Evolutionary conservation across 495 filamentous ascomycete species (phyloP).

Genomic region (Pyronema domesticum): DNA sequence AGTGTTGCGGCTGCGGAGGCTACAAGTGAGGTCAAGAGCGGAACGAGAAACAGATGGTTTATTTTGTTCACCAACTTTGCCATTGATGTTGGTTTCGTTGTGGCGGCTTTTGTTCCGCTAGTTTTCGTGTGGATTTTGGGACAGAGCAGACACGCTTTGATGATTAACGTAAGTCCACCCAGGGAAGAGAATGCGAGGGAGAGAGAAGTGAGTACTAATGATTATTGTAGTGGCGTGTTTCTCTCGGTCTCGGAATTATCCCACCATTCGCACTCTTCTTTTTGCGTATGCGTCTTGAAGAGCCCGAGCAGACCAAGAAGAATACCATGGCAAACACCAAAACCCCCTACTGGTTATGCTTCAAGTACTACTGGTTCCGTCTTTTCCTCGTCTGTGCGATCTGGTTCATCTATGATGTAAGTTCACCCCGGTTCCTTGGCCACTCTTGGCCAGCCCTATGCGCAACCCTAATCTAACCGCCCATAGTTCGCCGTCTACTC

Average conservation of each 20-base stretch:
- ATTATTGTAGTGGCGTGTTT: slow-evolving; percentile 10
- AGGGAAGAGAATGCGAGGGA: too few relatives aligned
- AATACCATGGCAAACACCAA: slow-evolving; percentile 35
- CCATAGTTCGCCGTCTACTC: slow-evolving; percentile 51
- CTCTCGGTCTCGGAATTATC: slow-evolving; percentile 59
- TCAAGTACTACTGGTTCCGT: slow-evolving; percentile 43
- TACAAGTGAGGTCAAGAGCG: slow-evolving; percentile 59
- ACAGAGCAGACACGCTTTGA: neutral
- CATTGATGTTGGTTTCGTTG: slow-evolving; percentile 36
- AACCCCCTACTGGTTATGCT: slow-evolving; percentile 38
- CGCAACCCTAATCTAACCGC: slow-evolving; percentile 1
- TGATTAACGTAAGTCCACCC: neutral
- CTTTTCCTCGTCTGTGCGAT: slow-evolving; percentile 55
- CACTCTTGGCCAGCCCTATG: neutral
- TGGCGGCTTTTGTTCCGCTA: neutral
- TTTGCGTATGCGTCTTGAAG: slow-evolving; percentile 55
- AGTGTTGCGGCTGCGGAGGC: slow-evolving; percentile 71
- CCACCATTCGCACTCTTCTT: slow-evolving; percentile 60
- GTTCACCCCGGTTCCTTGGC: slow-evolving; percentile 23
- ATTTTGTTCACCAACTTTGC: slow-evolving; percentile 82
- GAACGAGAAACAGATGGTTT: slow-evolving; percentile 78
- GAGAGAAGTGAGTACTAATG: too few relatives aligned
- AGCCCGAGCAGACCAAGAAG: slow-evolving; percentile 64
- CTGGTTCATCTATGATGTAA: slow-evolving; percentile 73
- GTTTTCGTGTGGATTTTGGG: neutral